These are phyloP conservation scores for Phialocephala sp. DNA, from an alignment of 2,329 filamentous ascomycete species.

Conservation along the genomic window DNA sequence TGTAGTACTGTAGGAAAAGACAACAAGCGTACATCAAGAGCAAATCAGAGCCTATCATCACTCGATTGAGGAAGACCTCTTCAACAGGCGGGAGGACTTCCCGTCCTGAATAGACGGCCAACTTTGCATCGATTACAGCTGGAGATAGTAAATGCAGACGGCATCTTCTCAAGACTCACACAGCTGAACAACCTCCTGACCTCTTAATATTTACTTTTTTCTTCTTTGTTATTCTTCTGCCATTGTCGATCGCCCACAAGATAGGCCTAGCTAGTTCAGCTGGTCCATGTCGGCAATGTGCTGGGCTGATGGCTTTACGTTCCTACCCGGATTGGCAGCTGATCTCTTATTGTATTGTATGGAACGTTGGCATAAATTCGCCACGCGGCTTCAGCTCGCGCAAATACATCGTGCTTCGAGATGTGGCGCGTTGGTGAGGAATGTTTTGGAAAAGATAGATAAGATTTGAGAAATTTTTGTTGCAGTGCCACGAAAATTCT, in stretches of 20 bases:
- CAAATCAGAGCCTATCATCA: neutral
- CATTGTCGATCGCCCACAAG: neutral
- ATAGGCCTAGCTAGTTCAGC: neutral
- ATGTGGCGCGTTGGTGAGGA: neutral
- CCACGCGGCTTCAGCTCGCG: neutral
- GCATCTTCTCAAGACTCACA: neutral
- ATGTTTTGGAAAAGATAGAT: neutral
- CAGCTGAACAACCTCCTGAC: neutral
- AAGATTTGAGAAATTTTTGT: neutral
- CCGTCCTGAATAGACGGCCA: neutral
- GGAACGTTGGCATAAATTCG: neutral
- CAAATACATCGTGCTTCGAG: neutral
- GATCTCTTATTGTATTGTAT: neutral
- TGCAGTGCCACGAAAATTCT: neutral
- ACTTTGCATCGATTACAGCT: neutral
- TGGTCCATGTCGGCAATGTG: neutral
- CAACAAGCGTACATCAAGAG: neutral
- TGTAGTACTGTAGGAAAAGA: neutral
- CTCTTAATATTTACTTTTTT: neutral
- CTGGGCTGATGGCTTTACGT: neutral
- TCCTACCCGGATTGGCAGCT: neutral
- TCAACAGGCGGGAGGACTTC: neutral
- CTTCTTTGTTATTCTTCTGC: neutral
- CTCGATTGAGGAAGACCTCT: neutral
- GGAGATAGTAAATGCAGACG: neutral